Base-by-base conservation (phyloP, 2,329 filamentous ascomycete genomes). In the Xylaria sp. region DNA sequence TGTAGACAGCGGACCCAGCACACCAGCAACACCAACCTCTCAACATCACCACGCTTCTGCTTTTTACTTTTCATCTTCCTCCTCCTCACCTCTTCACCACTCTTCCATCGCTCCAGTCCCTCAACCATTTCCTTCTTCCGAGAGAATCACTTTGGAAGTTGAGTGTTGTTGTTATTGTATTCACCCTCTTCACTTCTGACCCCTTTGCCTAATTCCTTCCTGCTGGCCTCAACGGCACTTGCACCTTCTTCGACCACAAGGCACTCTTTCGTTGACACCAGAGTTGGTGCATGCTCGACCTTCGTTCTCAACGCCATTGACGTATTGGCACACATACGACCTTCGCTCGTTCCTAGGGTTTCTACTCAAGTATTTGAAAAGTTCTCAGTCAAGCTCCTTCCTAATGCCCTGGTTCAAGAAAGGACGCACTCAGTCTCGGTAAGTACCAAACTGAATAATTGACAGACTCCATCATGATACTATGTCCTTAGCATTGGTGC, bases 361-460 rank as follows among this genome's bases (percentile, higher is more conserved):
- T 11, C 21, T 28, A 7, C 23, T 43, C 14, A 14, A 15, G 25
- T n/a, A 14, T 17, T 11, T 1, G 14, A 9, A 11, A 1, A 4
- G 21, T 15, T 4, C 9, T 31, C 9, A 28, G 38, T 17, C 45
- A 31, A 25, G 3, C 19, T 50, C 23, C 31, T 54, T 19, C 14
- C 43, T 40, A 12, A 67, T 69, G 67, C 61, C 51, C 15, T 45
- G 64, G 2, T 61, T 66, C n/a, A 33, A 28, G 14, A 69, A 55
- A 49, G 58, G 50, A 47, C 65, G 65, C 19, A 11, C 11, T 50
- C 67, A 60, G 42, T 63, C 64, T 8, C 64, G 49, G 67, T 67
- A 60, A 66, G 65, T 64, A n/a, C 33, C 28, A 28, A 14, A 6
- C 21, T 54, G 25, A 4, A 12, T 51, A 8, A 12, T 40, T 57